phyloP scores from a whole-genome alignment of 2,329 filamentous ascomycete genomes.

The Colletotrichum sp. region DNA sequence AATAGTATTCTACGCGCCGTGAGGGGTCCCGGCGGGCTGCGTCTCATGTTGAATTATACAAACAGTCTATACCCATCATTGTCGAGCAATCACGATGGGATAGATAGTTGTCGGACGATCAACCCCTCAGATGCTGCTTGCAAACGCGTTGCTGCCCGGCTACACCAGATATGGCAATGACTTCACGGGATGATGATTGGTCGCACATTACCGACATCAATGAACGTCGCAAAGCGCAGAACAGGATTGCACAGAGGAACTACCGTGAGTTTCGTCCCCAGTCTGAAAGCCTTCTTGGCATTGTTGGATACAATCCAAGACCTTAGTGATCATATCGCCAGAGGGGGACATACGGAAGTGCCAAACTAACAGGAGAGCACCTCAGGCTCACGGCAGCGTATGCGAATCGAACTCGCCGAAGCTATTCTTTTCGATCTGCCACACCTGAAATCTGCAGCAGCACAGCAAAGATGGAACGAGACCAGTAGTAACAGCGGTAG shows the following conservation, averaged over 20 bases:
- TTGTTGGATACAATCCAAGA: not conserved
- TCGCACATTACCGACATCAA: constrained; percentile 31
- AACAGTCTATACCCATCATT: not conserved
- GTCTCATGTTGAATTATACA: not conserved
- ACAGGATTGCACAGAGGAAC: constrained; percentile 2
- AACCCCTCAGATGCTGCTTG: not conserved
- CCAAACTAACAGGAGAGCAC: not conserved
- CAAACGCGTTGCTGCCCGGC: not conserved
- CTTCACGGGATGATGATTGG: constrained; percentile 32
- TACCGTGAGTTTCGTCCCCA: not conserved
- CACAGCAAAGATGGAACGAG: not conserved
- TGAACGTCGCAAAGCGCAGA: constrained; percentile 16
- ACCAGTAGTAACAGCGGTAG: not conserved
- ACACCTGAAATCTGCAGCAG: not conserved
- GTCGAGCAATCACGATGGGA: too few relatives aligned
- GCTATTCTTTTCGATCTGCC: not conserved
- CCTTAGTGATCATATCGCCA: not conserved
- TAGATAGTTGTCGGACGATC: not conserved
- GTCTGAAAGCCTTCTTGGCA: too few relatives aligned
- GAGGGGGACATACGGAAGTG: not conserved
- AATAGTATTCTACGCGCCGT: not conserved
- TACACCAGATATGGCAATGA: not conserved
- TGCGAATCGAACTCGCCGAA: not conserved
- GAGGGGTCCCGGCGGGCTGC: not conserved
- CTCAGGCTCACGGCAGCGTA: not conserved